These are phyloP conservation scores for Magnaporthiopsis rhizophila DNA, from an alignment of 2,329 filamentous ascomycete species.

Conservation along the genomic window DNA sequence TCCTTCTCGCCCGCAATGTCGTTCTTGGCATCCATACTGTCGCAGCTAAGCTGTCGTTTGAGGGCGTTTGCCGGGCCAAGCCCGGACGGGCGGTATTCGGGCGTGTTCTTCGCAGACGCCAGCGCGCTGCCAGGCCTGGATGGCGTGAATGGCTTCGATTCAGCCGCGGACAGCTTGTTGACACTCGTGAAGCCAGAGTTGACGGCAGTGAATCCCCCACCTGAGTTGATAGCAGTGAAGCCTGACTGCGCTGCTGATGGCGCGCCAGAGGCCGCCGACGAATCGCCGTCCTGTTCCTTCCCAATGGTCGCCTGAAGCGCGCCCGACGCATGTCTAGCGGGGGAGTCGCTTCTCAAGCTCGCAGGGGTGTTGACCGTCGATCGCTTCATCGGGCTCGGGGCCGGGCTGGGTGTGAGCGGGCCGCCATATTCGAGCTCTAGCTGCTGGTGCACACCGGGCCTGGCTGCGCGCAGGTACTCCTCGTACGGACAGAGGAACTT, in stretches of 20 bases:
- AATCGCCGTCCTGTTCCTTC: slow-evolving; percentile 20
- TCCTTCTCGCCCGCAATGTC: slow-evolving; percentile 42
- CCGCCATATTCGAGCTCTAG: slow-evolving; percentile 89
- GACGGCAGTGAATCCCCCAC: slow-evolving; percentile 61
- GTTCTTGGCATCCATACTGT: slow-evolving; percentile 42
- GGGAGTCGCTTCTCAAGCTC: slow-evolving; percentile 56
- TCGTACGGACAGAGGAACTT: slow-evolving; percentile 96
- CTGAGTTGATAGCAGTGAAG: slow-evolving; percentile 52
- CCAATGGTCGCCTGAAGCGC: slow-evolving; percentile 39
- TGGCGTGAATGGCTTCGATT: slow-evolving; percentile 51
- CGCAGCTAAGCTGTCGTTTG: slow-evolving; percentile 68
- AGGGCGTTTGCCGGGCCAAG: slow-evolving; percentile 51
- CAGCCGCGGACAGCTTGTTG: slow-evolving; percentile 40
- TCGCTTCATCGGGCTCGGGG: slow-evolving; percentile 62
- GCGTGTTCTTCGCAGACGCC: slow-evolving; percentile 54
- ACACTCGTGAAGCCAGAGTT: slow-evolving; percentile 63
- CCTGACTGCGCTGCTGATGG: slow-evolving; percentile 22
- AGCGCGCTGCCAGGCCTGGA: slow-evolving; percentile 57
- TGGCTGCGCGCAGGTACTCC: slow-evolving; percentile 82
- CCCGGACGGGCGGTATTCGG: slow-evolving; percentile 51
- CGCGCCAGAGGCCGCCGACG: slow-evolving; percentile 18
- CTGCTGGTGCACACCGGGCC: slow-evolving; percentile 94
- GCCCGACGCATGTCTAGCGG: slow-evolving; percentile 50
- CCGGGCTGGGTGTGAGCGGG: slow-evolving; percentile 70
- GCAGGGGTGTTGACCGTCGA: slow-evolving; percentile 52